Evolutionary conservation across 148 eudicot species (phyloP).

Genomic region (Chenopodium berlandieri): DNA sequence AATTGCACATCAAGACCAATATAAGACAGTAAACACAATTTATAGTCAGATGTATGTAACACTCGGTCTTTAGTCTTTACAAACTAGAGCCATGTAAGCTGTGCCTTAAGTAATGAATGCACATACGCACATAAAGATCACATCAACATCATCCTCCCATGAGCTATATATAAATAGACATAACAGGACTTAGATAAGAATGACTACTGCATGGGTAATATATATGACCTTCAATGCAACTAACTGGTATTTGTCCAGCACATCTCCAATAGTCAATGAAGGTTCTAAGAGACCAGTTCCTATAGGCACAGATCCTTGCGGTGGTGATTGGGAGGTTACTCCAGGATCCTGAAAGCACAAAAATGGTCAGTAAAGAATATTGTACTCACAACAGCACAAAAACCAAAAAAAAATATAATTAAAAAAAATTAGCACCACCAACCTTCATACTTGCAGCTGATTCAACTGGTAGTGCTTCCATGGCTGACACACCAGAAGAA

Average conservation of each 20-base stretch:
- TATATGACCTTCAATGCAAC: conserved; percentile 71
- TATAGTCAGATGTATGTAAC: neutral
- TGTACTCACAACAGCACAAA: neutral
- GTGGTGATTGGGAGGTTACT: conserved; percentile 42
- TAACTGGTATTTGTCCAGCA: conserved; percentile 78
- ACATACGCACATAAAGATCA: neutral
- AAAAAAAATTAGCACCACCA: conserved; percentile 1
- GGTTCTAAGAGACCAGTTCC: conserved; percentile 56
- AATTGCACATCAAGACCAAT: neutral
- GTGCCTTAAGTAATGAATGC: neutral
- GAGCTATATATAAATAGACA: neutral
- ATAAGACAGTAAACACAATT: neutral
- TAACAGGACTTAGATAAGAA: neutral
- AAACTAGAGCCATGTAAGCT: neutral
- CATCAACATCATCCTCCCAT: neutral
- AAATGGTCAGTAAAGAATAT: conserved; percentile 19
- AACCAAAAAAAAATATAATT: neutral
- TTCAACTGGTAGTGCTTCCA: conserved; percentile 57
- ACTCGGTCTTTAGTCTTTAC: neutral
- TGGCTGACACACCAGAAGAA: conserved; percentile 40
- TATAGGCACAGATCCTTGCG: conserved; percentile 42
- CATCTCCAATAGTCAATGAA: conserved; percentile 77
- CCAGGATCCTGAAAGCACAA: conserved; percentile 52
- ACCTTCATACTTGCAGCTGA: conserved; percentile 48
- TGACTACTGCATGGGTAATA: neutral